These are phyloP conservation scores for Xylaria sp. DNA, from an alignment of 2,329 filamentous ascomycete species.

Conservation along the genomic window DNA sequence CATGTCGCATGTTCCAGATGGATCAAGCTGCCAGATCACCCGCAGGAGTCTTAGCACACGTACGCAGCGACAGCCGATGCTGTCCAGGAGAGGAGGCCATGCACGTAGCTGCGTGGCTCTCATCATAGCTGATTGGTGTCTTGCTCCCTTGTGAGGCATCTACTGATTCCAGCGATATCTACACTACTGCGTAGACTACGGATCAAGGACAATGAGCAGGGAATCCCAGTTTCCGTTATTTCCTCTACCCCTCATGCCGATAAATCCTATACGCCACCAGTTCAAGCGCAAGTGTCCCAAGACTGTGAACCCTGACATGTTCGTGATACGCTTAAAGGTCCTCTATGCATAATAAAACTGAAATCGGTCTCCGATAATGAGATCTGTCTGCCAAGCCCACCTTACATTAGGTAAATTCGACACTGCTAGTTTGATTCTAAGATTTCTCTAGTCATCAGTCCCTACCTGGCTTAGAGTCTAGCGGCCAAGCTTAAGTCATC, in stretches of 20 bases:
- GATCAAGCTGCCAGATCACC: slow-evolving; percentile 12
- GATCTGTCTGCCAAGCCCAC: neutral
- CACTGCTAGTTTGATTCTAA: neutral
- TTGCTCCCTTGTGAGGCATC: neutral
- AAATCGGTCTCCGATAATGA: neutral
- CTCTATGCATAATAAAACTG: neutral
- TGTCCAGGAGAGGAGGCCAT: neutral
- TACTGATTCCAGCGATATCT: neutral
- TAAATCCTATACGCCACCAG: neutral
- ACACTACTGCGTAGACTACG: too few species aligned
- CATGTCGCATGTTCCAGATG: slow-evolving; percentile 11
- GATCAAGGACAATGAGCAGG: slow-evolving; percentile 1
- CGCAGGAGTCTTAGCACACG: slow-evolving; percentile 8
- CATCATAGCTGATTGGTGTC: neutral
- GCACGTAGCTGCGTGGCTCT: neutral
- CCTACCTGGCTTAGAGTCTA: slow-evolving; percentile 2
- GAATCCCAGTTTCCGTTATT: slow-evolving; percentile 5
- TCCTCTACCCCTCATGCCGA: neutral
- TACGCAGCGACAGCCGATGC: neutral
- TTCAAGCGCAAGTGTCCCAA: neutral
- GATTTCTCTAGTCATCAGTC: neutral
- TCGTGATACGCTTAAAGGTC: neutral
- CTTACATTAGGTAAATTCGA: neutral
- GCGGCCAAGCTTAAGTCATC: slow-evolving; percentile 11
- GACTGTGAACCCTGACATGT: neutral